Evolutionary conservation across 2,329 filamentous ascomycete species (phyloP).

Genomic region (Fusarium bulbicola): DNA sequence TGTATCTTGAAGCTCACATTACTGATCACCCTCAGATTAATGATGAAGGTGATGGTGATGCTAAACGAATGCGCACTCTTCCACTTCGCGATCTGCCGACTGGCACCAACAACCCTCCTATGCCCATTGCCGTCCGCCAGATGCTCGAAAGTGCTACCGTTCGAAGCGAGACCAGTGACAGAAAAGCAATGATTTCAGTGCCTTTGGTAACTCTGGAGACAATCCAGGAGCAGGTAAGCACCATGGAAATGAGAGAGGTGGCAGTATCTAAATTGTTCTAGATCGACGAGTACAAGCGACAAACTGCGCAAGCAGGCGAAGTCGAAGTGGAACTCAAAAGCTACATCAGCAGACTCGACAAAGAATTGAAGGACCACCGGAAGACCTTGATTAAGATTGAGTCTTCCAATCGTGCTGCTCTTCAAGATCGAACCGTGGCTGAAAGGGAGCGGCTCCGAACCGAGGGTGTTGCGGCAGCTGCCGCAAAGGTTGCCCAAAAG

Average conservation of each 20-base stretch:
- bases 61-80: slow-evolving; percentile 44
- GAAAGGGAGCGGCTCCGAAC: slow-evolving; percentile 57
- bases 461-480: slow-evolving; percentile 44
- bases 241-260: not conserved
- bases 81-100: slow-evolving; percentile 29
- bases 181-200: slow-evolving; percentile 41
- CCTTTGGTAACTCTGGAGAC: slow-evolving; percentile 49
- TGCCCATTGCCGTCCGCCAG: slow-evolving; percentile 45
- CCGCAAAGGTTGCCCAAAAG: slow-evolving; percentile 40
- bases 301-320: slow-evolving; percentile 35
- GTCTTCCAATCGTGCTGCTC: slow-evolving; percentile 57
- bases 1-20: not conserved
- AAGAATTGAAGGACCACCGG: slow-evolving; percentile 56
- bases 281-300: slow-evolving; percentile 45
- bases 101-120: slow-evolving; percentile 43
- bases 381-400: slow-evolving; percentile 57
- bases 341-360: slow-evolving; percentile 55
- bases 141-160: slow-evolving; percentile 40
- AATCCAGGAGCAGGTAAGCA: slow-evolving; percentile 51
- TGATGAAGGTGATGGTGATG: slow-evolving; percentile 48
- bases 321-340: slow-evolving; percentile 51
- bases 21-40: slow-evolving; percentile 26
- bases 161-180: slow-evolving; percentile 14
- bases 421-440: slow-evolving; percentile 60
- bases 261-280: slow-evolving; percentile 34